Percentiles rank a stretch among this genome's conserved stretches.
These are phyloP conservation scores for Xerocomus cyaneibrunnescens DNA, from an alignment of 1,284 basidiomycete species.

Conservation along the genomic window DNA sequence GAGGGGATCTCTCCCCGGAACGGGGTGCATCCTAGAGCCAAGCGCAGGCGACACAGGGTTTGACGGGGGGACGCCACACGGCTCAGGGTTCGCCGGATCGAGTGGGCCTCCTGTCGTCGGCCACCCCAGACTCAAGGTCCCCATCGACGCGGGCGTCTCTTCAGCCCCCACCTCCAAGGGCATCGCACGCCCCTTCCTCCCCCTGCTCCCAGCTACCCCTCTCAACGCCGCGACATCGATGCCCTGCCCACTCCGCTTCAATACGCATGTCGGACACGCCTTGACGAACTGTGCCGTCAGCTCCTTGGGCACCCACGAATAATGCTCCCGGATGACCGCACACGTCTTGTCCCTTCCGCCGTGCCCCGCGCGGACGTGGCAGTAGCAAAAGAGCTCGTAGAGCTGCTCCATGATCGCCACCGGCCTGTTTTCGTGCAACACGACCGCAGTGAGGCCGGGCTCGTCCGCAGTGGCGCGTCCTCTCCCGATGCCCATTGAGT, in stretches of 20 bases:
- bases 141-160: neutral
- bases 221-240: neutral
- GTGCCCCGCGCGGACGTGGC: constrained; percentile 64
- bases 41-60: constrained; percentile 1
- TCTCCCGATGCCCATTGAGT: constrained; percentile 17
- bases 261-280: constrained; percentile 67
- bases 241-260: constrained; percentile 38
- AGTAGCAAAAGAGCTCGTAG: constrained; percentile 72
- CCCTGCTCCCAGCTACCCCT: neutral
- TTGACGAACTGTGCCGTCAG: constrained; percentile 74
- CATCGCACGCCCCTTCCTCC: neutral
- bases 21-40: neutral
- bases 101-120: constrained; percentile 30
- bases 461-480: neutral
- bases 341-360: constrained; percentile 77
- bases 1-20: neutral
- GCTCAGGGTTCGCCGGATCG: constrained; percentile 21
- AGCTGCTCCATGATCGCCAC: constrained; percentile 75
- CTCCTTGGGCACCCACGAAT: constrained; percentile 80
- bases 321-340: constrained; percentile 57
- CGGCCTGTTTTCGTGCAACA: constrained; percentile 66
- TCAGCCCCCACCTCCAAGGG: neutral
- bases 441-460: constrained; percentile 34
- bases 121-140: constrained; percentile 12
- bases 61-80: constrained; percentile 2